Evolutionary conservation across 192 early-diverging fungal species (phyloP).

Genomic region (Chytriomyces hyalinus): DNA sequence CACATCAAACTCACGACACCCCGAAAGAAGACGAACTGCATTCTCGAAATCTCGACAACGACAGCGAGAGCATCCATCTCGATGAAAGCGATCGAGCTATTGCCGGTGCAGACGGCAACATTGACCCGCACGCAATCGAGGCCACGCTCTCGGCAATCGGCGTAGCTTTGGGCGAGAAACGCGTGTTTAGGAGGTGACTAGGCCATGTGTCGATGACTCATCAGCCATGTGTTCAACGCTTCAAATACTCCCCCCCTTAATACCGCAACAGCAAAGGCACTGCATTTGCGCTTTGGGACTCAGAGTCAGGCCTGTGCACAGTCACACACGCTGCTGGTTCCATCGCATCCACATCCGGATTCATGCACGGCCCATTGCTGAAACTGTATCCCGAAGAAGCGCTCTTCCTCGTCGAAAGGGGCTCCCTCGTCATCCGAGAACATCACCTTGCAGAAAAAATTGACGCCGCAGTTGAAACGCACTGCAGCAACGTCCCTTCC

Average conservation of each 20-base stretch:
- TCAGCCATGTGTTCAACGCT: background rate
- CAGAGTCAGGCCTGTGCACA: background rate
- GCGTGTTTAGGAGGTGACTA: background rate
- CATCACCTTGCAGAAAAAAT: background rate
- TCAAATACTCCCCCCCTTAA: background rate
- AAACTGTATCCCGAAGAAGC: constrained; percentile 12
- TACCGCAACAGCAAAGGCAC: background rate
- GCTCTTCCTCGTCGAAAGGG: constrained; percentile 23
- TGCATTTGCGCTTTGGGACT: background rate
- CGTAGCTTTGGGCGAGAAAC: background rate
- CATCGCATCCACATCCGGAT: background rate
- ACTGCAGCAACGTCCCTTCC: background rate
- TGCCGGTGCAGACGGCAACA: background rate
- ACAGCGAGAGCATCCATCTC: background rate
- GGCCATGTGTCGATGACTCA: background rate
- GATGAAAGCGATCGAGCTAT: background rate
- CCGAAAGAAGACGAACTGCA: background rate
- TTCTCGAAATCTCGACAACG: background rate
- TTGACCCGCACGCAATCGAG: background rate
- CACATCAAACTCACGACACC: background rate
- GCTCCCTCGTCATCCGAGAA: background rate
- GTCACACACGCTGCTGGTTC: background rate
- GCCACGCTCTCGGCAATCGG: background rate
- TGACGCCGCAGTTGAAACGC: background rate
- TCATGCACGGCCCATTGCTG: background rate